Conservation (phyloP, 2,329 filamentous ascomycete species). For the Calonectria ilicicola region DNA sequence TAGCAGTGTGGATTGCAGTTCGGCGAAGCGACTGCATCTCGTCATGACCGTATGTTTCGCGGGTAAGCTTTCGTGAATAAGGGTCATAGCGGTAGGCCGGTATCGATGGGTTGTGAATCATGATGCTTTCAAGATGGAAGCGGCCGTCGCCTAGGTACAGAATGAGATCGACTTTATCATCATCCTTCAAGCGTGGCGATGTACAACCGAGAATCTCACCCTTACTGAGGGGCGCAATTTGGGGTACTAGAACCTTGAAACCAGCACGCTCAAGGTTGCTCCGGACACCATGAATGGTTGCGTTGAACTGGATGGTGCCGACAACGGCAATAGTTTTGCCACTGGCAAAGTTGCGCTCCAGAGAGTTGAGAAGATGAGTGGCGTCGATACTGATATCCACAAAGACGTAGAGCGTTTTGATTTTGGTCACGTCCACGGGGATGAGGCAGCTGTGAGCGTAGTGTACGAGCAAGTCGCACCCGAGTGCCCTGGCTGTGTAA, state of each 20-base stretch:
- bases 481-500: constrained; percentile 93
- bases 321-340: constrained; percentile 93
- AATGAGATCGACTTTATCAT: constrained; percentile 77
- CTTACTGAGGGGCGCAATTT: constrained; percentile 92
- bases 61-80: constrained; percentile 90
- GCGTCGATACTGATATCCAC: constrained; percentile 98
- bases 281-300: constrained; percentile 89
- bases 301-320: constrained; percentile 98
- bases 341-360: constrained; percentile 87
- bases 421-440: constrained; percentile 94
- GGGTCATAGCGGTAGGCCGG: constrained; percentile 97
- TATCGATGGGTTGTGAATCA: constrained; percentile 96
- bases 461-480: constrained; percentile 94
- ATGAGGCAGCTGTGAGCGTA: constrained; percentile 98
- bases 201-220: constrained; percentile 99
- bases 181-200: constrained; percentile 76
- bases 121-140: constrained; percentile 97
- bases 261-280: constrained; percentile 84
- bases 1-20: constrained; percentile 81
- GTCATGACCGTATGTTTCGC: constrained; percentile 90
- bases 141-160: constrained; percentile 92
- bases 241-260: constrained; percentile 87
- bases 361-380: constrained; percentile 83
- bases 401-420: constrained; percentile 97
- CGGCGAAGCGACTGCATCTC: constrained; percentile 88